Percentiles rank a stretch among this genome's conserved stretches.
Evolutionary conservation across 1,284 basidiomycete genomes (phyloP).

Genomic region (Sanghuangporus baumii): DNA sequence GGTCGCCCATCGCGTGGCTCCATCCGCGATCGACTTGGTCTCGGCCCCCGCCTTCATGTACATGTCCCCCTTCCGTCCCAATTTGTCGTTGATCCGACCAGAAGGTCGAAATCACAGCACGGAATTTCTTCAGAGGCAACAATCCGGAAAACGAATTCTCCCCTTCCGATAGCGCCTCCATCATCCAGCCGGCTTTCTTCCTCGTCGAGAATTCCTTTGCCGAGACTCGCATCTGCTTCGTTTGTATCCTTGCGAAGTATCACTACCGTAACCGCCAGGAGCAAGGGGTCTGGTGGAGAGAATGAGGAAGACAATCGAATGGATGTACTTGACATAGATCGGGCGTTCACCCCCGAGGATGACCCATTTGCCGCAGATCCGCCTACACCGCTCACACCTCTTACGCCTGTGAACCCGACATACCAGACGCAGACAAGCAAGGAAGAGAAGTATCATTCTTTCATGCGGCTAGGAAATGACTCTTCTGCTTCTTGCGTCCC

Average conservation of each 20-base stretch:
- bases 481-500: not conserved
- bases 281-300: not conserved
- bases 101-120: not conserved
- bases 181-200: not conserved
- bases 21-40: constrained; percentile 16
- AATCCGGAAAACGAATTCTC: not conserved
- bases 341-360: constrained; percentile 11
- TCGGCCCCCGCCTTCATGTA: constrained; percentile 15
- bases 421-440: not conserved
- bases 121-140: not conserved
- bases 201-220: not conserved
- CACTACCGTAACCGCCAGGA: constrained; percentile 3
- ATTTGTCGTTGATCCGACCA: not conserved
- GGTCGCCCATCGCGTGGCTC: constrained; percentile 8
- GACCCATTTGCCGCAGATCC: constrained; percentile 16
- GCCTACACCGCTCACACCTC: constrained; percentile 1
- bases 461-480: constrained; percentile 11
- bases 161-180: not conserved
- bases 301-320: not conserved
- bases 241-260: constrained; percentile 13
- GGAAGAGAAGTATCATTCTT: constrained; percentile 4
- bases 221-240: constrained; percentile 10
- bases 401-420: constrained; percentile 3
- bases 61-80: constrained; percentile 9
- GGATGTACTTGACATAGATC: constrained; percentile 6